Evolutionary conservation across 176 grass and related monocot genomes (phyloP).

Genomic region (Avena atlantica): DNA sequence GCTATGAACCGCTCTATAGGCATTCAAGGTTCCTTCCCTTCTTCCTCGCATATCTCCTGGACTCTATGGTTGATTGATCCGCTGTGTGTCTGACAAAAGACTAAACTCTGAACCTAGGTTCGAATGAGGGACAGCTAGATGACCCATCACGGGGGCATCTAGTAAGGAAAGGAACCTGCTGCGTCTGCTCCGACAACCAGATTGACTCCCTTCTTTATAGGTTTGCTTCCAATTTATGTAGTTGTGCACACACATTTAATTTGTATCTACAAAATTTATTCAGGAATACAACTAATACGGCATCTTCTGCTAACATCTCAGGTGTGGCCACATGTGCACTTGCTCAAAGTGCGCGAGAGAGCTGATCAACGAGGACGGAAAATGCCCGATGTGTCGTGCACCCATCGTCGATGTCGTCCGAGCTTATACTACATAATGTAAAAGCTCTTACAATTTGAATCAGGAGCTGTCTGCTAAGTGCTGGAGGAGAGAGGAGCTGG

Average conservation of each 20-base stretch:
- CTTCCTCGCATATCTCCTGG: background rate
- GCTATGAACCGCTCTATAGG: slow-evolving; percentile 63
- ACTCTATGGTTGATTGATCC: background rate
- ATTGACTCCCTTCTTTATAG: slow-evolving; percentile 93
- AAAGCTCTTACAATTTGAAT: background rate
- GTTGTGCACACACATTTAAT: background rate
- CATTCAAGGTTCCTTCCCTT: slow-evolving; percentile 35
- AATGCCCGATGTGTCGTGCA: slow-evolving; percentile 87
- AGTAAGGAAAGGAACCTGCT: slow-evolving; percentile 85
- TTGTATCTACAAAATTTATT: background rate
- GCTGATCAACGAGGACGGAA: slow-evolving; percentile 59
- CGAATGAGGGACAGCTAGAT: background rate
- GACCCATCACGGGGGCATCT: slow-evolving; percentile 66
- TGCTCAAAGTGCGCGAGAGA: slow-evolving; percentile 77
- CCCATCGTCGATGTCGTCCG: slow-evolving; percentile 82
- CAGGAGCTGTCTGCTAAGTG: background rate
- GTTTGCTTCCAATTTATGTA: slow-evolving; percentile 28
- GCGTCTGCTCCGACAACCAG: slow-evolving; percentile 79
- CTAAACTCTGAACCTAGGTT: background rate
- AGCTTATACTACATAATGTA: slow-evolving; percentile 47
- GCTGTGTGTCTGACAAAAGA: background rate
- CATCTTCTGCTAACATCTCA: slow-evolving; percentile 27
- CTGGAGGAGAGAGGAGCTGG: background rate
- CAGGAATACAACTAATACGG: slow-evolving; percentile 3
- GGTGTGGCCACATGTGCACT: slow-evolving; percentile 94